Evolutionary conservation across 139 green algal species (phyloP).

Genomic region (Penium margaritaceum): DNA sequence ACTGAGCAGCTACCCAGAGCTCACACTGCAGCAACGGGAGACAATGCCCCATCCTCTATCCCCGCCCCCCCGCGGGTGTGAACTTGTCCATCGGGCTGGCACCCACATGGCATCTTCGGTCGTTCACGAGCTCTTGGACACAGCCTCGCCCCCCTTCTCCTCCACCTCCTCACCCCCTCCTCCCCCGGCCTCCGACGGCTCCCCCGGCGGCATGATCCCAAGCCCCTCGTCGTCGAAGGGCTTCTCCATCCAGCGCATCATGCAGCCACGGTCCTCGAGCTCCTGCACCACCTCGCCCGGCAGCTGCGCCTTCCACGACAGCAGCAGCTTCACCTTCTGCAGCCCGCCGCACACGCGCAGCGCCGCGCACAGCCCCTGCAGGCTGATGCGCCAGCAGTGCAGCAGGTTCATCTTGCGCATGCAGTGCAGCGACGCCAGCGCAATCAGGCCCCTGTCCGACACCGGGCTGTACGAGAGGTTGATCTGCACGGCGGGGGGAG

Average conservation of each 20-base stretch:
- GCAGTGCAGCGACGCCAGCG: slow-evolving; percentile 18
- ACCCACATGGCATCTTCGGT: too few species aligned
- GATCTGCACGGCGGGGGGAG: background rate
- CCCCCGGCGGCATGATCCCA: too few species aligned
- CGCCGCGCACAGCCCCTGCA: background rate
- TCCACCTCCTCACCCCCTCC: too few species aligned
- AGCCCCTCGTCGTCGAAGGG: too few species aligned
- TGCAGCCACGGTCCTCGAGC: slow-evolving; percentile 18
- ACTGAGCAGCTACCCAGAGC: too few species aligned
- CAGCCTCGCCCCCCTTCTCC: too few species aligned
- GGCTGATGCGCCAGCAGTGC: slow-evolving; percentile 20
- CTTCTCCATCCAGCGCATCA: slow-evolving; percentile 35
- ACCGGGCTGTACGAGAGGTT: slow-evolving; percentile 26
- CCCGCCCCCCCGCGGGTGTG: too few species aligned
- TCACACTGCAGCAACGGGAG: too few species aligned
- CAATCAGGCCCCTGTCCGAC: slow-evolving; percentile 7
- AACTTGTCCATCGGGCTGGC: too few species aligned
- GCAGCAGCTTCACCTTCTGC: slow-evolving; percentile 30
- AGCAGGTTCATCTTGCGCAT: slow-evolving; percentile 34
- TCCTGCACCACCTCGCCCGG: background rate
- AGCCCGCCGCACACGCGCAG: slow-evolving; percentile 5
- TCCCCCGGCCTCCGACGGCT: too few species aligned
- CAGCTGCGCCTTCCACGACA: background rate
- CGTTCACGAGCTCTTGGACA: too few species aligned
- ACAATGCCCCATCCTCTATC: too few species aligned